These are phyloP conservation scores for Tripterygium wilfordii DNA, from an alignment of 177 flowering plant species.

Conservation along the genomic window DNA sequence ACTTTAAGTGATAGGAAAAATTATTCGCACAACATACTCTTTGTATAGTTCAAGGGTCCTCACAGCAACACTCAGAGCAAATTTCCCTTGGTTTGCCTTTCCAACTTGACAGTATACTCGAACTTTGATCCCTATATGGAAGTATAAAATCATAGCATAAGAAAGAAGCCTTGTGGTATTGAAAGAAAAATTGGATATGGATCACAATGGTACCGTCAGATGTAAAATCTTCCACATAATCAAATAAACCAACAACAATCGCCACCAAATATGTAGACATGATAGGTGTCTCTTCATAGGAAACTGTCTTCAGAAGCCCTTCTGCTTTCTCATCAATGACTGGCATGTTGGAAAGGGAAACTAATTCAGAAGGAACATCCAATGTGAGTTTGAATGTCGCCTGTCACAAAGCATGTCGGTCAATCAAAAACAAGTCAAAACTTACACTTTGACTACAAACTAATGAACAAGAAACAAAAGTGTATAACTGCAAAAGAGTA, in stretches of 20 bases:
- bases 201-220: slow-evolving; percentile 58
- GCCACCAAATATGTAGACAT: slow-evolving; percentile 99
- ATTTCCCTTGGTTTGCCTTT: slow-evolving; percentile 79
- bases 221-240: slow-evolving; percentile 78
- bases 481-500: too few relatives aligned
- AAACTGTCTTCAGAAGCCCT: slow-evolving; percentile 64
- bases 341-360: slow-evolving; percentile 96
- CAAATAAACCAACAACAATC: slow-evolving; percentile 89
- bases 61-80: slow-evolving; percentile 89
- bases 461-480: too few relatives aligned
- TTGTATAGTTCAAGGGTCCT: slow-evolving; percentile 76
- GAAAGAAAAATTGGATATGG: not conserved
- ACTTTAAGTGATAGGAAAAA: not conserved
- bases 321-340: slow-evolving; percentile 55
- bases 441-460: too few relatives aligned
- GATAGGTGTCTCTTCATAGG: slow-evolving; percentile 77
- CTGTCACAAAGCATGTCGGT: slow-evolving; percentile 38
- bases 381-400: slow-evolving; percentile 88
- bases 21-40: slow-evolving; percentile 42
- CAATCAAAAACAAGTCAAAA: not conserved
- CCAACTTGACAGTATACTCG: slow-evolving; percentile 92
- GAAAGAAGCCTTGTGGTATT: too few relatives aligned
- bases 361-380: slow-evolving; percentile 71
- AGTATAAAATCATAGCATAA: not conserved
- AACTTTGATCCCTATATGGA: slow-evolving; percentile 61